phyloP scores from a whole-genome alignment of 352 stramenopile genomes.

The Blastocystis sp. region DNA sequence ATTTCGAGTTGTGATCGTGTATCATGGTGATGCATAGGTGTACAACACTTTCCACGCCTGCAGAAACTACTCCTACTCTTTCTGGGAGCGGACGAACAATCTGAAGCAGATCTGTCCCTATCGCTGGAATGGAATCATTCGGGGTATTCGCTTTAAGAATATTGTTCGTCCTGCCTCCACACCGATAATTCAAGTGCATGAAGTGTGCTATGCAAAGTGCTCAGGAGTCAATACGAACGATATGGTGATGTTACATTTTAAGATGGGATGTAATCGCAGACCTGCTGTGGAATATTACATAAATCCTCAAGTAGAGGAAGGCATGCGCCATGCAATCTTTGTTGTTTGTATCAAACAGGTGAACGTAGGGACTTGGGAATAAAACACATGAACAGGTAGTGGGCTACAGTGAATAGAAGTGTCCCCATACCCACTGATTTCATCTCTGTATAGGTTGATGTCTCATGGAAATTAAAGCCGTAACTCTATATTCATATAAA shows the following conservation, averaged over 20 bases:
- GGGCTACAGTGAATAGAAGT: neutral
- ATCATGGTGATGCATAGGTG: neutral
- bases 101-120: neutral
- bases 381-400: constrained; percentile 24
- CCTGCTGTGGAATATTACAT: neutral
- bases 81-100: neutral
- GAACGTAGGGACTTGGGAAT: neutral
- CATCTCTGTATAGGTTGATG: neutral
- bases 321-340: neutral
- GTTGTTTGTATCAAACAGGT: constrained; percentile 4
- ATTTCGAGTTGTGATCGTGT: neutral
- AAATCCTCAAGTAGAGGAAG: neutral
- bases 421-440: neutral
- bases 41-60: constrained; percentile 22
- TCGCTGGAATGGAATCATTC: neutral
- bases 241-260: constrained; percentile 51
- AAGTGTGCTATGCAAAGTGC: constrained; percentile 5
- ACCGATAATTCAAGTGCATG: neutral
- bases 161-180: neutral
- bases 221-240: neutral
- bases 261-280: neutral
- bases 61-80: neutral
- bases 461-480: neutral
- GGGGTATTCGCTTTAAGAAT: neutral
- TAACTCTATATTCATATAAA: neutral